Evolutionary conservation across 108 stramenopile species (phyloP).

Genomic region (Schizochytrium sp.): DNA sequence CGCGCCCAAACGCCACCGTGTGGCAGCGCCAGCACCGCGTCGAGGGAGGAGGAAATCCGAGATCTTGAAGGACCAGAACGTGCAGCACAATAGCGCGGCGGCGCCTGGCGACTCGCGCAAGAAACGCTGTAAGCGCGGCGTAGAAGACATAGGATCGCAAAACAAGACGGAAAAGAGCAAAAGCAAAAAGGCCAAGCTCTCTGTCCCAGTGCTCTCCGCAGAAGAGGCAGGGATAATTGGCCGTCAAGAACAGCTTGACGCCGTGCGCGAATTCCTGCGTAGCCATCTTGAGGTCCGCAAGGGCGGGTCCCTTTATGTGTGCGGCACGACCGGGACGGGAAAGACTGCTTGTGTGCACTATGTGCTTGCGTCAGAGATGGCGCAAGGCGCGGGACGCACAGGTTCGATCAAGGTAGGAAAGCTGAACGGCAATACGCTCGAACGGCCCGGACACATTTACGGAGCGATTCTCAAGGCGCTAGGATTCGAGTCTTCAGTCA

Average conservation of each 20-base stretch:
- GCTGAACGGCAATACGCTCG: not conserved
- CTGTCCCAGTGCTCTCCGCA: too few relatives aligned
- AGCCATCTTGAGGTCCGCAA: not conserved
- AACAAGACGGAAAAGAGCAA: too few relatives aligned
- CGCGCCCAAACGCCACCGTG: too few relatives aligned
- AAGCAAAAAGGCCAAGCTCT: too few relatives aligned
- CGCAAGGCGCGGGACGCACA: not conserved
- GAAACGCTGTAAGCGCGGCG: too few relatives aligned
- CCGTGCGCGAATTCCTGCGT: not conserved
- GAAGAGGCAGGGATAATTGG: not conserved
- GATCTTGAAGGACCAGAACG: too few relatives aligned
- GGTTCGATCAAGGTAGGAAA: not conserved
- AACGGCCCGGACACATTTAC: not conserved
- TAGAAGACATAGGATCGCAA: too few relatives aligned
- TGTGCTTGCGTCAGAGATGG: not conserved
- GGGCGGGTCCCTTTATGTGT: not conserved
- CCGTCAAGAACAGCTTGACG: not conserved
- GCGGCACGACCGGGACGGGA: slow-evolving; percentile 12
- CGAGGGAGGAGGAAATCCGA: too few relatives aligned
- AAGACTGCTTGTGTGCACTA: not conserved
- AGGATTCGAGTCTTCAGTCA: not conserved
- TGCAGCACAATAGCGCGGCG: too few relatives aligned
- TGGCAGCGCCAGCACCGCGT: too few relatives aligned
- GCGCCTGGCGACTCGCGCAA: too few relatives aligned
- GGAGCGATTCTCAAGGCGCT: not conserved